Evolutionary conservation across 1,139 yeast species (phyloP), one percentile per base, ranked within the genome.

Genomic region (Debaryomyces fabryi): DNA sequence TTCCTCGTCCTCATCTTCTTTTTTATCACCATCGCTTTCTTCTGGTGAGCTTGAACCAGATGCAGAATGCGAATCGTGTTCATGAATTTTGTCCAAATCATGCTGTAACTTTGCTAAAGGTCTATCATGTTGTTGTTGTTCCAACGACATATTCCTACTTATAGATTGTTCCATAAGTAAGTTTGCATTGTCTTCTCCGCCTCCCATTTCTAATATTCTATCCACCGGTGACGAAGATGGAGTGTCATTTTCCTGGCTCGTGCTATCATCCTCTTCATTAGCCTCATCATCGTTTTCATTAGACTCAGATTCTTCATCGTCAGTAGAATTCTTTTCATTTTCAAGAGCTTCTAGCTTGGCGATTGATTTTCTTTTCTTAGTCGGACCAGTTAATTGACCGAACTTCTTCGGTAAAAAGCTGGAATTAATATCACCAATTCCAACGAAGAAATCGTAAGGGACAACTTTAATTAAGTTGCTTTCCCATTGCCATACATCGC

Each of bases 401-500:
- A 78, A 82, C 57, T 87, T 90, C 58, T 88, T 85, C 0, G 99
- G 98, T 50, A 93, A 72, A 63, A 90, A 91, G 57, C 92, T 86
- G 20, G 97, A 89, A 63, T 95, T 95, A 60, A 95, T 95, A 72
- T 95, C 99, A 30, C 99, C 99, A 52, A 93, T 90, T 9, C 98
- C 98, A 38, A 91, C 96, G 60, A 95, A 95, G 60, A 93, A 95
- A 63, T 90, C 96, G 65, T 90, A 93, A 0, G 99, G 99, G 1
- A 91, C 88, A 8, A 93, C 99, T 64, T 92, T 90, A 51, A 93
- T 83, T 55, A 93, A 74, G 64, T 93, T 92, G 23, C 88, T 85
- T 55, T 91, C 89, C 99, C 99, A 93, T 62, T 88, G 90, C 99
- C 99, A 93, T 9, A 93, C 99, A 65, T 93, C 99, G 4, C 98